Evolutionary conservation across 768 basidiomycete species (phyloP), one percentile per base, ranked within the genome.

Genomic region (Cystobasidium onofrii): DNA sequence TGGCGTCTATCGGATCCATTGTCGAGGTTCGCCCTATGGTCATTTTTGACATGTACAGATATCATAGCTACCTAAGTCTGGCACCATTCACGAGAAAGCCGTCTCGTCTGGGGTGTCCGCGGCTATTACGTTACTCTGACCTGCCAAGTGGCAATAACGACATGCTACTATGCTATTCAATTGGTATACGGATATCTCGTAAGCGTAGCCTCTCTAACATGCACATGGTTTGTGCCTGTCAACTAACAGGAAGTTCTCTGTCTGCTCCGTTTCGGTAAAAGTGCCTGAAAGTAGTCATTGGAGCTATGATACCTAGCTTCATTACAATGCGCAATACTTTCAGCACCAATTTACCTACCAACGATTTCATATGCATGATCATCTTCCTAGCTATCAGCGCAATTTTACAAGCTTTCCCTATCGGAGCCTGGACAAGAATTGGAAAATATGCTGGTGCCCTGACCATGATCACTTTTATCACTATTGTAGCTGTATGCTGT

Each of bases 281-380:
- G 50, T 72, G 74, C 34, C 25, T 78, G 55, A 79, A 78, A 66
- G 76, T 75, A 52, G 70, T 76, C 73, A 78, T 78, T 31, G 75
- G 72, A 3, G 73, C 76, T n/a, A 65, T 76, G 39, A 63, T 70
- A 46, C 76, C 76, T 0, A 23, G 29, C 36, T 76, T 78, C 70
- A 65, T 73, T 76, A 78, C 33, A 20, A 80, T 81, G 79, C 57
- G 73, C 31, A 80, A 80, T 57, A 71, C 62, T 9, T 74, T 79
- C 27, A 73, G 77, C n/a, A 76, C 44, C 15, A 66, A 64, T 4
- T 75, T 71, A 17, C 29, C 78, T 3, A 71, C 73, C 18, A 77
- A 79, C 76, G 75, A 77, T 9, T 73, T 77, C 4, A 76, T 71
- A 18, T 71, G 54, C 34, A n/a, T 71, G 20, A 41, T 60, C 31